Evolutionary conservation across 2,329 filamentous ascomycete genomes (phyloP).

Genomic region (Penicillium sp.): DNA sequence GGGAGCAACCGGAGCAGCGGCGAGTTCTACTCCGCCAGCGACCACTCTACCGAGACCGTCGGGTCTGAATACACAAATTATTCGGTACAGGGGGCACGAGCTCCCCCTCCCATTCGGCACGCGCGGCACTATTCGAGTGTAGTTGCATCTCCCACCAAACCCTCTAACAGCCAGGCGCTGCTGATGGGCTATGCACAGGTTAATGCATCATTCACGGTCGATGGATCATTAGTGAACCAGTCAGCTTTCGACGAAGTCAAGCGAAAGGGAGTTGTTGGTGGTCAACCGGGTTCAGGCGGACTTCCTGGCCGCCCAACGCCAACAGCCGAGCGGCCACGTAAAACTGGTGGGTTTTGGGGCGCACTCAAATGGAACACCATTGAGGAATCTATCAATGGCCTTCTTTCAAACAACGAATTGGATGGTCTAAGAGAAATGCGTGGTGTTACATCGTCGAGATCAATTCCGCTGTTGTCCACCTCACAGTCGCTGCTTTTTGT

Average conservation of each 20-base stretch:
- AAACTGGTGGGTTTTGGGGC: conserved; percentile 75
- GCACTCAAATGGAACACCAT: conserved; percentile 85
- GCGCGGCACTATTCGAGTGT: conserved; percentile 49
- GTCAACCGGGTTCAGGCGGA: conserved; percentile 76
- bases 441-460: conserved; percentile 77
- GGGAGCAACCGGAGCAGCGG: conserved; percentile 86
- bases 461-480: conserved; percentile 87
- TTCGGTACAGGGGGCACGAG: conserved; percentile 53
- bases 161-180: conserved; percentile 61
- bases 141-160: conserved; percentile 23
- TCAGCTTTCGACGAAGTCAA: conserved; percentile 94
- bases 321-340: conserved; percentile 47
- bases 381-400: conserved; percentile 80
- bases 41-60: conserved; percentile 90
- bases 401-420: conserved; percentile 82
- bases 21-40: conserved; percentile 93
- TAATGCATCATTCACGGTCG: conserved; percentile 85
- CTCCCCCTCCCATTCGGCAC: conserved; percentile 39
- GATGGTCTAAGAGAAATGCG: conserved; percentile 97
- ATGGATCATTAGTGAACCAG: conserved; percentile 86
- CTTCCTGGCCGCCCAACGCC: conserved; percentile 58
- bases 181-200: conserved; percentile 99
- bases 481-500: conserved; percentile 96
- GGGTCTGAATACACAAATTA: conserved; percentile 75
- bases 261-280: conserved; percentile 83